Conservation (phyloP, 306 rosid genomes). For the Hippophae rhamnoides region DNA sequence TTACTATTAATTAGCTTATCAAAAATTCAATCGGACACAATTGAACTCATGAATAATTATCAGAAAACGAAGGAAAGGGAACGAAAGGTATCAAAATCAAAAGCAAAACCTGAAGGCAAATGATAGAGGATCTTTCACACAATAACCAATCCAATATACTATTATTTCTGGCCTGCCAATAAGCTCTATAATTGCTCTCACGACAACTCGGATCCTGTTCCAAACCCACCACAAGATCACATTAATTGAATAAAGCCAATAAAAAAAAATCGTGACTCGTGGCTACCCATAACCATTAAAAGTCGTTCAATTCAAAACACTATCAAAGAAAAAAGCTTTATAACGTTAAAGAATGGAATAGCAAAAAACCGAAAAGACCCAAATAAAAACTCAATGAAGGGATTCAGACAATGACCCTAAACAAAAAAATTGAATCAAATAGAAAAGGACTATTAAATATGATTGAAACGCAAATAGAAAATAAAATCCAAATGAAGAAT, state of each 20-base stretch:
- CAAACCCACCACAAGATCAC: no score
- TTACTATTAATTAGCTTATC: no score
- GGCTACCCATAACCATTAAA: neutral
- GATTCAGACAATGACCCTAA: neutral
- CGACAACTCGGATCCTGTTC: conserved; percentile 66
- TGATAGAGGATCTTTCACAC: conserved; percentile 75
- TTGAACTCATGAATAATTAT: neutral
- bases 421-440: neutral
- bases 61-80: neutral
- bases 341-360: neutral
- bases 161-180: conserved; percentile 79
- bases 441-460: neutral
- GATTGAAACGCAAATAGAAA: neutral
- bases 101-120: conserved; percentile 81
- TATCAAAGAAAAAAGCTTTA: neutral
- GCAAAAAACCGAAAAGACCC: neutral
- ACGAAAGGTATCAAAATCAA: neutral
- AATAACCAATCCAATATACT: conserved; percentile 72
- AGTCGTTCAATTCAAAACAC: neutral
- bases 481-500: neutral
- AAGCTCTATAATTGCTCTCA: conserved; percentile 62
- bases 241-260: neutral
- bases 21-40: neutral
- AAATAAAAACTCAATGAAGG: neutral
- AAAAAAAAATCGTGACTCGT: neutral